Evolutionary conservation across 768 basidiomycete species (phyloP).

Genomic region (Tulasnella sp.): DNA sequence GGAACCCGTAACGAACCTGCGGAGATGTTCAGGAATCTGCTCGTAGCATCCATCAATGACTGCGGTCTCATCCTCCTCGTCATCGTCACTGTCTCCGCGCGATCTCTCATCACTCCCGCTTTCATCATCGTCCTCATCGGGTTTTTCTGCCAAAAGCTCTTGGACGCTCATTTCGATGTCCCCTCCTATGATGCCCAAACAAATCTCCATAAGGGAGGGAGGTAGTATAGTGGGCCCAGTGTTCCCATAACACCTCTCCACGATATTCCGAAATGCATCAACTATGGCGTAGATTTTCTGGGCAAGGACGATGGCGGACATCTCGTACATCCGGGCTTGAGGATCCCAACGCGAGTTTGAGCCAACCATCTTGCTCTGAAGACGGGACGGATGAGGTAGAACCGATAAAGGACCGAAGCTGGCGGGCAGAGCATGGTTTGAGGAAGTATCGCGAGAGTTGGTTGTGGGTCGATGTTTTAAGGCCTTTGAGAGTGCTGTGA

Average conservation of each 20-base stretch:
- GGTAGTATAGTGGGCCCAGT: neutral
- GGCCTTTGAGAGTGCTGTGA: slow-evolving; percentile 1
- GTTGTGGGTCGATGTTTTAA: neutral
- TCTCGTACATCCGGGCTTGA: neutral
- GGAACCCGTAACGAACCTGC: neutral
- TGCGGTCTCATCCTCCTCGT: slow-evolving; percentile 4
- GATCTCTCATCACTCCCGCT: neutral
- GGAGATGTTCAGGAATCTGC: slow-evolving; percentile 9
- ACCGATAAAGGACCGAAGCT: neutral
- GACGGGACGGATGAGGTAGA: slow-evolving; percentile 8
- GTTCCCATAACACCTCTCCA: neutral
- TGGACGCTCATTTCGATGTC: slow-evolving; percentile 12
- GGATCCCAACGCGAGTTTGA: slow-evolving; percentile 6
- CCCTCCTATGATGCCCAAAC: neutral
- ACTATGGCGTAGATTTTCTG: slow-evolving; percentile 6
- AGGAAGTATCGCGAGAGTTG: neutral
- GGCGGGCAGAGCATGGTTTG: neutral
- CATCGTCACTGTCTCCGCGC: neutral
- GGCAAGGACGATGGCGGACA: slow-evolving; percentile 7
- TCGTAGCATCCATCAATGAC: slow-evolving; percentile 14
- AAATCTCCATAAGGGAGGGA: neutral
- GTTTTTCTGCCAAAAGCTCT: neutral
- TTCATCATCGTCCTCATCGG: neutral
- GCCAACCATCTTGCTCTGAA: neutral
- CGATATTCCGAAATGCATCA: slow-evolving; percentile 15